Base-by-base conservation (phyloP, 2,329 filamentous ascomycete species). In the Drechslera avenae region DNA sequence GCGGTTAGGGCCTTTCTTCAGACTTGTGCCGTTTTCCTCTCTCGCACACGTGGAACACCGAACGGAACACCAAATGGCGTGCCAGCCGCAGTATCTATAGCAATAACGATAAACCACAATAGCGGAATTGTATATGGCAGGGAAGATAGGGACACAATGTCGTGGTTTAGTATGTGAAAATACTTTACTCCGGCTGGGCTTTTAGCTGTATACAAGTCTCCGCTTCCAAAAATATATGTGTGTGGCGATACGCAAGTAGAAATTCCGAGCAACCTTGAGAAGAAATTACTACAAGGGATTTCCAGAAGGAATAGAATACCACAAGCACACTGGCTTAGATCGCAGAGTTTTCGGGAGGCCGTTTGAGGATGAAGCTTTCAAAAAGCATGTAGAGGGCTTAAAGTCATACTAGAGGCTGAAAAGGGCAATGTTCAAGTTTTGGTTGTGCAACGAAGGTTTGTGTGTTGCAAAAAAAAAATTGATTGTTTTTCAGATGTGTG, bases 351-450 rank as follows among this genome's bases (percentile, higher is more conserved):
- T 51, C 14, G 10, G 51, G 6, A 48, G 46, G 36, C 46, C 50
- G 31, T 46, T 57, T 14, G n/a, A 36, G n/a, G 44, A 51, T 39
- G 50, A 28, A 40, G 50, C 39, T 35, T 57, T 49, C 31, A 28
- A 36, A 17, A 42, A 31, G 28, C 50, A 54, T 54, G 32, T 54
- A 10, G n/a, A 46, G 17, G 35, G 50, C 28, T 50, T 56, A 35
- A 39, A 51, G 28, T 36, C 8, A 17, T 50, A 48, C 21, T 53
- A 45, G 44, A 4, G 21, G 7, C 21, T 4, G 7, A 23, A 23
- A 23, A 23, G 4, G 21, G 21, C 21, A 23, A 23, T 23, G 7
- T 23, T 23, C 21, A 23, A 4, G 21, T 23, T 23, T 4, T 23
- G 21, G 21, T 4, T 23, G 21, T 23, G 21, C 4, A 23, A 23